Evolutionary conservation across 2,329 filamentous ascomycete genomes (phyloP).

Genomic region (Dactylonectria macrodidyma): DNA sequence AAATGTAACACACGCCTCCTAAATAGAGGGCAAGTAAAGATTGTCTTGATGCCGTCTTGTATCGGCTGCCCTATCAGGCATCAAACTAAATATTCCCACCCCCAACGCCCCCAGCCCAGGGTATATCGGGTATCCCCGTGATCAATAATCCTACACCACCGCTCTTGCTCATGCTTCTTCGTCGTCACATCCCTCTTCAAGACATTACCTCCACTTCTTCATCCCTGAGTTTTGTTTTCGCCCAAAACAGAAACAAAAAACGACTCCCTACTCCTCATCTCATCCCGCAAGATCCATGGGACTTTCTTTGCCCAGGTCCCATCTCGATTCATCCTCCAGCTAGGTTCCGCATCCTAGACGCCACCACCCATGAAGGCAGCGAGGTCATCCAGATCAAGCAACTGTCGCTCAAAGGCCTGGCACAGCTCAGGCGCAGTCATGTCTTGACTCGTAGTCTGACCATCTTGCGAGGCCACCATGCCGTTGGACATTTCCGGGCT

Average conservation of each 20-base stretch:
- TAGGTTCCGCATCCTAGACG: conserved; percentile 55
- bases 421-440: conserved; percentile 74
- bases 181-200: conserved; percentile 24
- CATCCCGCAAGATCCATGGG: conserved; percentile 11
- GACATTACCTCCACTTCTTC: conserved; percentile 27
- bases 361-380: conserved; percentile 75
- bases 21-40: conserved; percentile 23
- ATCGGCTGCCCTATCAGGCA: conserved; percentile 23
- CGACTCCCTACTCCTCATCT: conserved; percentile 20
- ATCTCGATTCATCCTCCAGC: background rate
- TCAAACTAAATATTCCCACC: conserved; percentile 38
- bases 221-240: conserved; percentile 1
- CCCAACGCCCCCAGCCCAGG: conserved; percentile 47
- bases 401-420: conserved; percentile 71
- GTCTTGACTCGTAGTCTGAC: conserved; percentile 59
- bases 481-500: conserved; percentile 54
- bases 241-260: conserved; percentile 22
- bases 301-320: background rate
- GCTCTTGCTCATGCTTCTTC: conserved; percentile 20
- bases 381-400: conserved; percentile 73
- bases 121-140: conserved; percentile 48
- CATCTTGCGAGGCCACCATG: conserved; percentile 50
- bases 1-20: conserved; percentile 12
- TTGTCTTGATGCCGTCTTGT: conserved; percentile 31
- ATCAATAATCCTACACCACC: conserved; percentile 42